Percentiles rank a stretch among this genome's conserved stretches.
phyloP scores from a whole-genome alignment of 176 grass and related monocot species.

The Oryza meridionalis region DNA sequence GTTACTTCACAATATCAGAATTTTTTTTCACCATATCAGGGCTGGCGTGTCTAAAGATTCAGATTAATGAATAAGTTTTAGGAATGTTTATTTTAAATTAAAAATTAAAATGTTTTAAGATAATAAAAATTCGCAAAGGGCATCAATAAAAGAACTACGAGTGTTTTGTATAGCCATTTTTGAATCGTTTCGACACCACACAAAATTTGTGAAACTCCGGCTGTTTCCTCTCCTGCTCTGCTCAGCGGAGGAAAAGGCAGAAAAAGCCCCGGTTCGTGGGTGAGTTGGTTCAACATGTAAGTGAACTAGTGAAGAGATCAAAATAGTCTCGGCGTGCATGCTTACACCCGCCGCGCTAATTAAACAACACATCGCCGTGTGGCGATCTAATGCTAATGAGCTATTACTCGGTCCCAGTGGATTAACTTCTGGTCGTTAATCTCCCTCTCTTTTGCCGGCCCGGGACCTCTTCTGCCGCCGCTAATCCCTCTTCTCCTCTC shows the following conservation, averaged over 20 bases:
- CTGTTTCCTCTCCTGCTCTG: too few relatives aligned
- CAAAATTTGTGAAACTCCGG: background rate
- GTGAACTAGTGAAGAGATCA: background rate
- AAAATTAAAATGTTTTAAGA: too few relatives aligned
- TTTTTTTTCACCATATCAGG: too few relatives aligned
- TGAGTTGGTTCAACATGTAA: background rate
- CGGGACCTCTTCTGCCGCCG: conserved; percentile 21
- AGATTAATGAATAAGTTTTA: too few relatives aligned
- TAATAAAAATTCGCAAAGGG: too few relatives aligned
- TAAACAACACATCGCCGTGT: background rate
- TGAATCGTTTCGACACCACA: background rate
- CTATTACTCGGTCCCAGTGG: background rate
- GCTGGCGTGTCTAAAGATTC: too few relatives aligned
- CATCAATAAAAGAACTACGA: background rate
- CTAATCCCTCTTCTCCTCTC: conserved; percentile 28
- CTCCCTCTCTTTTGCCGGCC: background rate
- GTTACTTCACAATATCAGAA: too few relatives aligned
- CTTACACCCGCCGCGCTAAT: background rate
- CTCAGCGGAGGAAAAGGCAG: too few relatives aligned
- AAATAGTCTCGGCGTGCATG: background rate
- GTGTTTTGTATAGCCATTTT: background rate
- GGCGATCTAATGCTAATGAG: conserved; percentile 5
- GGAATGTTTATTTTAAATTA: too few relatives aligned
- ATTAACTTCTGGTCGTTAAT: background rate
- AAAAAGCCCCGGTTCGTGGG: background rate